phyloP scores from a whole-genome alignment of 768 basidiomycete species.

The Exidia glandulosa region DNA sequence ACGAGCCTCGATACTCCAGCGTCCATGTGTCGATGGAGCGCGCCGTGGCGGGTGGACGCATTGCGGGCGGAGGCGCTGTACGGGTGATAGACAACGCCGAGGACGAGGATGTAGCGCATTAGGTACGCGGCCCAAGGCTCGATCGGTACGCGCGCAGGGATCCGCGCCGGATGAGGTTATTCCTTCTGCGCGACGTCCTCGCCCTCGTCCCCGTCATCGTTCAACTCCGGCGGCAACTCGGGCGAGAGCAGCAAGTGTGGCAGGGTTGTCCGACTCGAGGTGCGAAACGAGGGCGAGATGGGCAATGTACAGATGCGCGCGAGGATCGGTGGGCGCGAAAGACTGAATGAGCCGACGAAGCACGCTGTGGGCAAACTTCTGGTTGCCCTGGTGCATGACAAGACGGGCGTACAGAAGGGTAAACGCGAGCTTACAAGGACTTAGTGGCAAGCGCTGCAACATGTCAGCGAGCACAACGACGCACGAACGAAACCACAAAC shows the following conservation, averaged over 20 bases:
- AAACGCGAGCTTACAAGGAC: background rate
- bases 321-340: background rate
- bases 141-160: background rate
- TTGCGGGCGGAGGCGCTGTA: conserved; percentile 40
- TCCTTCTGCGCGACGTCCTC: background rate
- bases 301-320: background rate
- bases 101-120: conserved; percentile 49
- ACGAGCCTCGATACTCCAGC: too few species aligned
- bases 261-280: background rate
- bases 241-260: conserved; percentile 7
- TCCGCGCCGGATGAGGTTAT: background rate
- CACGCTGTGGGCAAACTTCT: background rate
- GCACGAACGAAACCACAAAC: background rate
- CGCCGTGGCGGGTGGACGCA: conserved; percentile 40
- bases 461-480: background rate
- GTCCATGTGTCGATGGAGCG: conserved; percentile 57
- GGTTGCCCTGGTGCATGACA: background rate
- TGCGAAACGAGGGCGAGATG: background rate
- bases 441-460: background rate
- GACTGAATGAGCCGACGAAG: background rate
- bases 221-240: background rate
- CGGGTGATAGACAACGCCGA: conserved; percentile 51
- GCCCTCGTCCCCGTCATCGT: conserved; percentile 1
- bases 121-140: conserved; percentile 18
- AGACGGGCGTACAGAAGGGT: background rate